phyloP scores from a whole-genome alignment of 495 filamentous ascomycete genomes.

The Penicillium verhagenii region DNA sequence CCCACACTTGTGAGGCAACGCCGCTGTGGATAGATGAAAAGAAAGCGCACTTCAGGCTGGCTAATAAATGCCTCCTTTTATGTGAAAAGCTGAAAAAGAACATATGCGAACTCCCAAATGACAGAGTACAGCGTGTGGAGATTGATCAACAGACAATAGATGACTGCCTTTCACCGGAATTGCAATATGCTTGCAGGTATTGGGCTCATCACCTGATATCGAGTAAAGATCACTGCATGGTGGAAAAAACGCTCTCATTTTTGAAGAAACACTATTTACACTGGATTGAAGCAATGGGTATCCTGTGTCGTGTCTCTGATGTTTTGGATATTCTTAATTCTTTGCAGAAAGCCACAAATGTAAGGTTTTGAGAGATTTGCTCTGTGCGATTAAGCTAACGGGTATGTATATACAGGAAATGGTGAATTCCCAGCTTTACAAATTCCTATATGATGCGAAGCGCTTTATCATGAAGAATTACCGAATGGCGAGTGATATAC shows the following conservation, averaged over 20 bases:
- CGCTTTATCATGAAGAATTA: conserved; percentile 29
- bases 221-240: too few relatives aligned
- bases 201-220: conserved; percentile 8
- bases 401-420: conserved; percentile 4
- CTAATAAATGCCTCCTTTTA: conserved; percentile 25
- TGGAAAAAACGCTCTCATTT: conserved; percentile 29
- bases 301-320: conserved; percentile 23
- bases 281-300: conserved; percentile 42
- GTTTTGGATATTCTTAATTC: conserved; percentile 1
- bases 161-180: conserved; percentile 21
- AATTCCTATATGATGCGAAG: conserved; percentile 5
- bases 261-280: conserved; percentile 40
- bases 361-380: background rate
- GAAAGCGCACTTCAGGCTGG: background rate
- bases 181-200: conserved; percentile 41
- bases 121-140: conserved; percentile 20
- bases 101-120: conserved; percentile 32
- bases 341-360: background rate
- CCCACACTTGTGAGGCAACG: background rate
- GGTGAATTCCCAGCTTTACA: conserved; percentile 13
- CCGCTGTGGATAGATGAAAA: conserved; percentile 13
- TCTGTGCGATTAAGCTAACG: background rate
- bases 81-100: conserved; percentile 25
- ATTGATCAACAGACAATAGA: conserved; percentile 18
- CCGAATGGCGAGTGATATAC: conserved; percentile 29